phyloP scores from a whole-genome alignment of 2,329 filamentous ascomycete species.

The Cryoendolithus antarcticus region DNA sequence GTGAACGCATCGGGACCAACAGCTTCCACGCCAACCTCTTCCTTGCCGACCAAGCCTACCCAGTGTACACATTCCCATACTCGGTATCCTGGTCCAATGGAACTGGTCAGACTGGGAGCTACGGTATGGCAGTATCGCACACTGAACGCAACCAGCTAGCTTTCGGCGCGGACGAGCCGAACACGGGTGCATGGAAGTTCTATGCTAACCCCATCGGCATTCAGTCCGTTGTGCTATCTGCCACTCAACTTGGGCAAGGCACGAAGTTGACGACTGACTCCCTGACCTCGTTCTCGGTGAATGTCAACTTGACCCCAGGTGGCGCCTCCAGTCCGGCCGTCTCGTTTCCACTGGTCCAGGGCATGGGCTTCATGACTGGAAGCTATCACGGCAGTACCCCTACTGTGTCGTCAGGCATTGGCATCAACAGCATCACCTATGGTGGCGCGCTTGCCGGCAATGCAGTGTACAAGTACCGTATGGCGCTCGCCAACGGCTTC shows the following conservation, averaged over 20 bases:
- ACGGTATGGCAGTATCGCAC: slow-evolving; percentile 68
- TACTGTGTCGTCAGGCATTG: slow-evolving; percentile 59
- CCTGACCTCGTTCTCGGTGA: slow-evolving; percentile 45
- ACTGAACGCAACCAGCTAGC: slow-evolving; percentile 53
- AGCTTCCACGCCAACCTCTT: slow-evolving; percentile 64
- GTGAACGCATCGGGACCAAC: slow-evolving; percentile 53
- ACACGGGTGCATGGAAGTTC: slow-evolving; percentile 46
- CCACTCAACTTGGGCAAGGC: slow-evolving; percentile 52
- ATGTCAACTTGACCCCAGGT: slow-evolving; percentile 53
- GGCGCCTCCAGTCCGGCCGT: slow-evolving; percentile 43
- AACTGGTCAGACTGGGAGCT: slow-evolving; percentile 50
- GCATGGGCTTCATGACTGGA: slow-evolving; percentile 76
- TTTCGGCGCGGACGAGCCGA: slow-evolving; percentile 16
- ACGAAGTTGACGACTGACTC: slow-evolving; percentile 46
- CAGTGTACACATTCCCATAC: slow-evolving; percentile 59
- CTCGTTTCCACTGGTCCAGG: slow-evolving; percentile 74
- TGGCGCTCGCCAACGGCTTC: slow-evolving; percentile 57
- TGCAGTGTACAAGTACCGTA: slow-evolving; percentile 63
- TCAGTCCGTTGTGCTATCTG: slow-evolving; percentile 69
- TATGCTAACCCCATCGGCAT: slow-evolving; percentile 75
- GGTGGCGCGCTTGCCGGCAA: slow-evolving; percentile 42
- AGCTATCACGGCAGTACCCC: slow-evolving; percentile 60
- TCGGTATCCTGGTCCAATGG: slow-evolving; percentile 33
- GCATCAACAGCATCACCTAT: slow-evolving; percentile 53
- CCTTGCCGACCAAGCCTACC: slow-evolving; percentile 56